A percentile compares a stretch with the other conserved stretches of the same genome.
These are phyloP conservation scores for Pseudocercospora cruenta DNA, from an alignment of 2,329 filamentous ascomycete genomes.

Conservation along the genomic window DNA sequence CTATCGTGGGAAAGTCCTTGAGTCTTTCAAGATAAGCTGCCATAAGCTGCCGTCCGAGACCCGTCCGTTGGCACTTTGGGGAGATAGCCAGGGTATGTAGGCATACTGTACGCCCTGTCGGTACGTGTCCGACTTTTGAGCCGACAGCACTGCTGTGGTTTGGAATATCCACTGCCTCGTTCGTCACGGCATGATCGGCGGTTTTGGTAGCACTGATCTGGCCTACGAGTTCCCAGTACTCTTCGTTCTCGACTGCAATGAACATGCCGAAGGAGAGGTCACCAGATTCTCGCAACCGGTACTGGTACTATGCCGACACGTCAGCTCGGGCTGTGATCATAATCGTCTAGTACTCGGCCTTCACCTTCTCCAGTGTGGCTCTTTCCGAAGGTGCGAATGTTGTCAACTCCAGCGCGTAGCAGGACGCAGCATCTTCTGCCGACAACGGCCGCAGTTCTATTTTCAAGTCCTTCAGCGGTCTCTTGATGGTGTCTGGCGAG, in stretches of 20 bases:
- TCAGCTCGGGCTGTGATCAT: neutral
- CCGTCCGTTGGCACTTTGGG: constrained; percentile 13
- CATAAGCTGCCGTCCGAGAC: constrained; percentile 14
- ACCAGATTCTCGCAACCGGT: neutral
- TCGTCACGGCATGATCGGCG: constrained; percentile 64
- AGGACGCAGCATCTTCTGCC: constrained; percentile 1
- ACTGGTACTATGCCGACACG: neutral
- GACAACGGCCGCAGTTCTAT: neutral
- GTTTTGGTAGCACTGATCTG: constrained; percentile 76
- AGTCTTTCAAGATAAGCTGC: constrained; percentile 55
- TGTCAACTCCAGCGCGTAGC: constrained; percentile 1
- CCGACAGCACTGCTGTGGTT: constrained; percentile 34
- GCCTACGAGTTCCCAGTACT: constrained; percentile 52
- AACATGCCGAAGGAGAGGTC: constrained; percentile 6
- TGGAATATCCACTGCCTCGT: constrained; percentile 74
- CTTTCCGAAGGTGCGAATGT: constrained; percentile 8
- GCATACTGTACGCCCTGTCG: constrained; percentile 71
- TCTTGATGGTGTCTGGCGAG: constrained; percentile 2
- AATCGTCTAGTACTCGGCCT: neutral
- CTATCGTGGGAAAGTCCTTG: constrained; percentile 66
- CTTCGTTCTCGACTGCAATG: constrained; percentile 1
- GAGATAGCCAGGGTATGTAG: constrained; percentile 64
- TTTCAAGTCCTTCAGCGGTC: neutral
- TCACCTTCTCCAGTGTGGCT: constrained; percentile 9
- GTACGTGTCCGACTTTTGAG: constrained; percentile 64